These are phyloP conservation scores for Fusarium xyrophilum DNA, from an alignment of 2,329 filamentous ascomycete genomes.

Conservation along the genomic window DNA sequence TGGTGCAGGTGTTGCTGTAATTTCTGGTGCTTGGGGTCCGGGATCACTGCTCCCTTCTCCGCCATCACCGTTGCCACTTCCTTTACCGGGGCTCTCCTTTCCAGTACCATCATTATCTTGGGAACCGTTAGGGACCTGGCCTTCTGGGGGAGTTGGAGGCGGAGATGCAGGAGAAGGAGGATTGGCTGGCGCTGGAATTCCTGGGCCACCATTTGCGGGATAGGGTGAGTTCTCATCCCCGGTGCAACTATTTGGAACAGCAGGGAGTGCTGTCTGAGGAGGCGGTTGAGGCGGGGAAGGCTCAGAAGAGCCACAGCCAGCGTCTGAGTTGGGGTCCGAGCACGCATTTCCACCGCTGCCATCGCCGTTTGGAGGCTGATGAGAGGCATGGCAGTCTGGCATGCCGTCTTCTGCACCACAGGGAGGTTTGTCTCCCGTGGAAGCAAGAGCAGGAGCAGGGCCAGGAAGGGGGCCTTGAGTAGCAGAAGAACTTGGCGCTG, in stretches of 20 bases:
- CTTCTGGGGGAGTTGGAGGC: neutral
- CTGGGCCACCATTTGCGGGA: neutral
- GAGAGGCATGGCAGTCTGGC: neutral
- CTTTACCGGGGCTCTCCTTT: neutral
- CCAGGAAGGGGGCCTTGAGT: neutral
- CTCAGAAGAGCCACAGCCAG: neutral
- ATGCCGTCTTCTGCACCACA: neutral
- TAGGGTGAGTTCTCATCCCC: neutral
- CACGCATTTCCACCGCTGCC: neutral
- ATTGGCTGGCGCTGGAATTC: neutral
- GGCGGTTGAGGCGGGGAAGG: neutral
- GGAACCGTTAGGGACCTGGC: neutral
- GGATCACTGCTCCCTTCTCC: neutral
- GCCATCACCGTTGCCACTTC: neutral
- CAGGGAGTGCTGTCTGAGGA: neutral
- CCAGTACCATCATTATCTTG: neutral
- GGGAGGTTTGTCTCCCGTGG: neutral
- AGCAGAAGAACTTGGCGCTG: neutral
- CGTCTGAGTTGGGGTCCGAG: neutral
- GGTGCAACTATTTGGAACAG: neutral
- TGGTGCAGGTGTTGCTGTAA: neutral
- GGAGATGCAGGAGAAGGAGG: neutral
- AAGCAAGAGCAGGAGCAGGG: neutral
- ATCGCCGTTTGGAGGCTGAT: neutral
- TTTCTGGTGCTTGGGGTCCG: neutral